These are phyloP conservation scores for Prinsepia uniflora DNA, from an alignment of 306 rosid species.

Conservation along the genomic window DNA sequence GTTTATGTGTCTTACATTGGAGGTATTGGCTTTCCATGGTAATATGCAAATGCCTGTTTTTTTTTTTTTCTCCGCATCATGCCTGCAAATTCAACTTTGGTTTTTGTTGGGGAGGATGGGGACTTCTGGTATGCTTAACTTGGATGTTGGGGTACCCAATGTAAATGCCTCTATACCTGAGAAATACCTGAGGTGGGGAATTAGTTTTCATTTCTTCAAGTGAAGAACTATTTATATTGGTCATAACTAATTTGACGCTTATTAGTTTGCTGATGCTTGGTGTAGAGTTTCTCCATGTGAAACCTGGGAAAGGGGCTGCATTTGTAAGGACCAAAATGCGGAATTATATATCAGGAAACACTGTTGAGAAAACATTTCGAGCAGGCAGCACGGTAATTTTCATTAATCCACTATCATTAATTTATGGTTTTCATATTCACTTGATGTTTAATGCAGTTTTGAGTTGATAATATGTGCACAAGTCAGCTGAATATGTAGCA, in stretches of 20 bases:
- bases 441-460: constrained; percentile 1
- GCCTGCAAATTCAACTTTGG: not conserved
- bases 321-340: constrained; percentile 92
- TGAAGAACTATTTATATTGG: not conserved
- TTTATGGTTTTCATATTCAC: not conserved
- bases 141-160: not conserved
- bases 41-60: not conserved
- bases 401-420: not conserved
- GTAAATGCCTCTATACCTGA: not conserved
- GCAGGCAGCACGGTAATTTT: constrained; percentile 78
- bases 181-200: not conserved
- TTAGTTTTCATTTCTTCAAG: not conserved
- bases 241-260: not conserved
- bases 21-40: not conserved
- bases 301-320: constrained; percentile 98
- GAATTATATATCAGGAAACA: constrained; percentile 75
- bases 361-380: constrained; percentile 90
- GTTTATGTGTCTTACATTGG: not conserved
- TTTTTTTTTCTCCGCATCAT: not conserved
- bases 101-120: not conserved
- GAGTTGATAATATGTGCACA: constrained; percentile 4
- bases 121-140: not conserved
- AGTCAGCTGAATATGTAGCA: constrained; percentile 2
- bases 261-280: constrained; percentile 2
- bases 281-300: constrained; percentile 91